Evolutionary conservation across 2,329 filamentous ascomycete genomes (phyloP).

Genomic region (Monosporascus sp.): DNA sequence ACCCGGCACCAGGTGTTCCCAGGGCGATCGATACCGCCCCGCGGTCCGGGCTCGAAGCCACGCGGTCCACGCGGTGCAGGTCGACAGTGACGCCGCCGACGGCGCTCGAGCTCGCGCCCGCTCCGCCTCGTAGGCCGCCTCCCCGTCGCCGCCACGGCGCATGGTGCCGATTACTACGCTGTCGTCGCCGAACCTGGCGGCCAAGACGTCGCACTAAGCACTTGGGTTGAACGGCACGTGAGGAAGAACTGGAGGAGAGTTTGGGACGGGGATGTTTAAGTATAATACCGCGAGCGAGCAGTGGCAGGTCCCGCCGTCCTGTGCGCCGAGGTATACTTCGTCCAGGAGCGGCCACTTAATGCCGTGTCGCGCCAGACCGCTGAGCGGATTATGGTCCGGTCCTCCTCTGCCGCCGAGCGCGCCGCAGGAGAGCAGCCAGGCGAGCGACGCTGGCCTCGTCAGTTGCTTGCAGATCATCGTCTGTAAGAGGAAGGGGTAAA

Average conservation of each 20-base stretch:
- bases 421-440: not conserved
- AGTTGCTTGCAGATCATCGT: not conserved
- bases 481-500: not conserved
- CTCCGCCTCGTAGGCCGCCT: constrained; percentile 7
- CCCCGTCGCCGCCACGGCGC: not conserved
- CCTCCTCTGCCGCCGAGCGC: not conserved
- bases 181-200: constrained; percentile 5
- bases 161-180: not conserved
- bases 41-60: constrained; percentile 17
- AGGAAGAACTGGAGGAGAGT: no score
- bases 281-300: constrained; percentile 11
- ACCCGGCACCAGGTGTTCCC: constrained; percentile 35
- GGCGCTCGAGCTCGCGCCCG: constrained; percentile 20
- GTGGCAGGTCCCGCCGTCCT: not conserved
- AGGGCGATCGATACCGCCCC: constrained; percentile 26
- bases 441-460: not conserved
- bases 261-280: no score
- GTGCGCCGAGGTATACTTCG: constrained; percentile 2
- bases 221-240: no score
- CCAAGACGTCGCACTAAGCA: constrained; percentile 9
- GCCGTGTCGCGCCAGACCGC: constrained; percentile 1
- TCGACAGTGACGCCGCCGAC: constrained; percentile 25
- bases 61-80: constrained; percentile 16
- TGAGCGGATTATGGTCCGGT: not conserved
- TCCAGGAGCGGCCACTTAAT: constrained; percentile 2